Base-by-base conservation (phyloP, 1,139 yeast genomes). In the Nematodospora anomalae region DNA sequence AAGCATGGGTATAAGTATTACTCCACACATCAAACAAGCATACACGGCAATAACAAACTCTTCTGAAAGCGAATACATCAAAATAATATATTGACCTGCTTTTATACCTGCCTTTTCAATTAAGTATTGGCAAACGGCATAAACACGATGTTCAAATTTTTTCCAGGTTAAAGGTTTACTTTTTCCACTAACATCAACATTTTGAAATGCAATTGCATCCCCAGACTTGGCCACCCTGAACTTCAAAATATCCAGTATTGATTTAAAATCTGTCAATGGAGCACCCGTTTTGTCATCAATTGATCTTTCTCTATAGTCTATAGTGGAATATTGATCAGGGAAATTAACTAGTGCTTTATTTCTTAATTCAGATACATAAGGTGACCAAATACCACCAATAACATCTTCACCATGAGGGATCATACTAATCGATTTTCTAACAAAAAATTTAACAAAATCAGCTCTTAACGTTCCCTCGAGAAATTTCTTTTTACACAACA, bases 51-150 rank as follows among this genome's bases (percentile, higher is more conserved):
- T 79, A 6, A 84, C 79, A 55, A 79, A 92, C 44, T 92, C 97
- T 42, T 90, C 96, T 1, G 92, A 80, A 36, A 92, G 76, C 0
- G 96, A 83, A 54, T 86, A 88, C 84, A 89, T 84, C 47, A 92
- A 65, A 4, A 90, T 72, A 5, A 87, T 90, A 44, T 74, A 70
- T 41, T 83, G 84, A 0, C 96, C 96, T 0, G 86, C 72, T 35
- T 61, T 69, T 32, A 87, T 55, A 2, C 67, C 61, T 0, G 72
- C 67, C 49, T 79, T 78, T 13, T 80, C 76, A 16, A 71, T 64
- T 33, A 70, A 54, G 43, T 83, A 77, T 4, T 71, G 62, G 31
- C 88, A 82, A 20, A 85, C 80, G 0, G 92, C 82, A 21, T 87
- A 85, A 2, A 90, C 76, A 42, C 87, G 75, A 30, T 71, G 72